These are phyloP conservation scores for Populus pruinosa DNA, from an alignment of 345 rosid genomes.

Conservation along the genomic window DNA sequence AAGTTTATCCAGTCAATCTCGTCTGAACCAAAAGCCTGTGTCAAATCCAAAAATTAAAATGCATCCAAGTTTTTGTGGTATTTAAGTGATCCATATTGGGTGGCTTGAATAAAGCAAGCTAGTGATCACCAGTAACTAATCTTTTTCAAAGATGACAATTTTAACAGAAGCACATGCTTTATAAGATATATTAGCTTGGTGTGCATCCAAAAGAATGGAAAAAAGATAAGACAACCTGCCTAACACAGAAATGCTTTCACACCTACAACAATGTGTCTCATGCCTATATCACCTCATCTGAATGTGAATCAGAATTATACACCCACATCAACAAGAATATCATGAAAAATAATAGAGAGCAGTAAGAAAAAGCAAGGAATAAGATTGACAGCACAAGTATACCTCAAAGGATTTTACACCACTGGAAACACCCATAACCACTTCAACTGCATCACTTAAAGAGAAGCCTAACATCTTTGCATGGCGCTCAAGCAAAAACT, in stretches of 20 bases:
- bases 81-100: neutral
- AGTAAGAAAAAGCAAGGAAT: neutral
- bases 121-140: neutral
- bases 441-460: constrained; percentile 54
- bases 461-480: constrained; percentile 73
- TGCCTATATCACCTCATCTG: too few species aligned
- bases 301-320: neutral
- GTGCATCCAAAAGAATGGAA: neutral
- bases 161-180: neutral
- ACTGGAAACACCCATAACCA: constrained; percentile 51
- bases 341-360: neutral
- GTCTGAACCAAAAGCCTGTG: constrained; percentile 69
- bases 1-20: constrained; percentile 75
- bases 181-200: neutral
- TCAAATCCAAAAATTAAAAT: constrained; percentile 9
- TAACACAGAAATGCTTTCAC: too few species aligned
- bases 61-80: neutral
- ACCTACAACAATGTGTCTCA: too few species aligned
- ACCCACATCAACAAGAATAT: neutral
- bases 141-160: neutral
- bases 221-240: too few species aligned
- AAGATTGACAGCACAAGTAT: constrained; percentile 5
- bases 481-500: constrained; percentile 65
- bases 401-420: constrained; percentile 67
- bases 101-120: neutral